Percentiles rank a stretch among this genome's conserved stretches.
Conservation (phyloP, 768 basidiomycete species). For the Russula lepida region DNA sequence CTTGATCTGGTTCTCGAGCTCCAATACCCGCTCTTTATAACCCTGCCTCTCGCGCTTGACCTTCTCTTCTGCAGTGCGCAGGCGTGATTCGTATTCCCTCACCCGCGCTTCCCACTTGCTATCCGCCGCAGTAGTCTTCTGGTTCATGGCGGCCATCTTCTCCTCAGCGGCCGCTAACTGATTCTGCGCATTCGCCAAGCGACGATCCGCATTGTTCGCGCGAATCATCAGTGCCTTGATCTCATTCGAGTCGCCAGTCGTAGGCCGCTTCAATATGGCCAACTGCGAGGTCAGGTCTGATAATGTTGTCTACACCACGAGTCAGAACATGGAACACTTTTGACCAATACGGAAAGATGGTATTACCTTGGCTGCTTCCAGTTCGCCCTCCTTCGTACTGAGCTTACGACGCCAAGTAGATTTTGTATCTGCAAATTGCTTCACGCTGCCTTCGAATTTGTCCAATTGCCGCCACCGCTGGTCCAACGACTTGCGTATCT, state of each 20-base stretch:
- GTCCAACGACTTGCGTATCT: slow-evolving; percentile 84
- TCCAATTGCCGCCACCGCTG: slow-evolving; percentile 87
- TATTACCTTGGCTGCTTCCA: slow-evolving; percentile 77
- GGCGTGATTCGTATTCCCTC: slow-evolving; percentile 76
- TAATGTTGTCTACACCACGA: slow-evolving; percentile 49
- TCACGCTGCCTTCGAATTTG: slow-evolving; percentile 82
- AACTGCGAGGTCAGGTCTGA: slow-evolving; percentile 69
- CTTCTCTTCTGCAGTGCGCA: slow-evolving; percentile 82
- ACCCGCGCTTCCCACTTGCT: slow-evolving; percentile 93
- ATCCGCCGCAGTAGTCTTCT: slow-evolving; percentile 66
- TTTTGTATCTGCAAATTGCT: slow-evolving; percentile 74
- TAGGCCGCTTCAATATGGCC: slow-evolving; percentile 48
- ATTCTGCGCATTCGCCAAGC: slow-evolving; percentile 78
- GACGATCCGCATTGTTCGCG: slow-evolving; percentile 77
- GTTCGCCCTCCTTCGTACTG: slow-evolving; percentile 77
- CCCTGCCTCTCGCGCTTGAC: slow-evolving; percentile 93
- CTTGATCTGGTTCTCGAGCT: slow-evolving; percentile 68
- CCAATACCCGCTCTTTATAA: slow-evolving; percentile 72
- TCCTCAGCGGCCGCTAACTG: slow-evolving; percentile 81
- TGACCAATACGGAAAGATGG: slow-evolving; percentile 12
- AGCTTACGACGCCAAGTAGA: slow-evolving; percentile 77
- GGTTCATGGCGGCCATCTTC: slow-evolving; percentile 64
- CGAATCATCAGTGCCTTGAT: slow-evolving; percentile 61
- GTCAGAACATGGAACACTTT: background rate
- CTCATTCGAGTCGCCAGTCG: slow-evolving; percentile 57